Conservation (phyloP, 2,329 filamentous ascomycete genomes). For the Dactylonectria estremocensis region DNA sequence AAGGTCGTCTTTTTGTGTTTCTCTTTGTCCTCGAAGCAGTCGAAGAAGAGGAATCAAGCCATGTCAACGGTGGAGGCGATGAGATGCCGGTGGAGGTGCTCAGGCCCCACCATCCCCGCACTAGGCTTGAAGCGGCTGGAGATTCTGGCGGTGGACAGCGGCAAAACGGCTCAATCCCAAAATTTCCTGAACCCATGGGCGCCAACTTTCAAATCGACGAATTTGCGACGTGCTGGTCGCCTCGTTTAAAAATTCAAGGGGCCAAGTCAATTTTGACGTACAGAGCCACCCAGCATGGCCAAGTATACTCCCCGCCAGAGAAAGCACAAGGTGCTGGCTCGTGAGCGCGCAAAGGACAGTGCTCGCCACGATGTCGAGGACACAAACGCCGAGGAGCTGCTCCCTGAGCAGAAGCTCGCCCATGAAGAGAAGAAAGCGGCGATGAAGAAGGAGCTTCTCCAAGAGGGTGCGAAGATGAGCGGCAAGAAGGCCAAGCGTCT, state of each 20-base stretch:
- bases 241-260: constrained; percentile 30
- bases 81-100: constrained; percentile 32
- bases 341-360: constrained; percentile 67
- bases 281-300: constrained; percentile 56
- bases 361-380: constrained; percentile 57
- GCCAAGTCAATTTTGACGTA: constrained; percentile 27
- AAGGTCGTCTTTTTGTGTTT: constrained; percentile 7
- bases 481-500: constrained; percentile 77
- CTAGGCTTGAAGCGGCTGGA: constrained; percentile 52
- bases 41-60: constrained; percentile 11
- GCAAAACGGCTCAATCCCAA: constrained; percentile 55
- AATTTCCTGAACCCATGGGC: constrained; percentile 50
- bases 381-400: constrained; percentile 54
- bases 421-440: constrained; percentile 69
- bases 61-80: constrained; percentile 9
- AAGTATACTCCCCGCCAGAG: constrained; percentile 76
- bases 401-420: constrained; percentile 62
- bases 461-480: constrained; percentile 69
- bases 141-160: constrained; percentile 54
- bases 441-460: constrained; percentile 68
- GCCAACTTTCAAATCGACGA: constrained; percentile 28
- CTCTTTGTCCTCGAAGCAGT: constrained; percentile 24
- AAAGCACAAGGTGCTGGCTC: constrained; percentile 79
- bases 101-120: constrained; percentile 50
- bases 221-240: constrained; percentile 35